Conservation (phyloP, 129 eudicot species). For the Smallanthus sonchifolius region DNA sequence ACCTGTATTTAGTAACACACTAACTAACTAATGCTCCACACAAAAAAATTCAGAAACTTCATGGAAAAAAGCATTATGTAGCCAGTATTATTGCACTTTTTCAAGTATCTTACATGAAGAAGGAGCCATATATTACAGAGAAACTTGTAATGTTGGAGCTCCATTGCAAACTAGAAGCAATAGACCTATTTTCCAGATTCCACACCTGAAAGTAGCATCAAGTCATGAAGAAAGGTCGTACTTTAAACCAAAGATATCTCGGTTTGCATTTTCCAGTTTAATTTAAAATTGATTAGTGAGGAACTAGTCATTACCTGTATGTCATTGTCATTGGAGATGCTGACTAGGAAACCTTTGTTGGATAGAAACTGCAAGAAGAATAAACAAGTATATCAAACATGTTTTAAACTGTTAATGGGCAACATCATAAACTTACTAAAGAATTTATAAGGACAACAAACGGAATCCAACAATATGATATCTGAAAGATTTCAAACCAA, state of each 20-base stretch:
- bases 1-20: slow-evolving; percentile 47
- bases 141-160: slow-evolving; percentile 84
- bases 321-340: slow-evolving; percentile 76
- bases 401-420: neutral
- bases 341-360: slow-evolving; percentile 77
- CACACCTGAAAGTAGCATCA: slow-evolving; percentile 63
- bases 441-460: neutral
- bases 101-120: slow-evolving; percentile 59
- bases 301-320: slow-evolving; percentile 51
- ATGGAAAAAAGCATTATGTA: neutral
- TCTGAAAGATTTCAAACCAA: neutral
- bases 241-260: slow-evolving; percentile 9
- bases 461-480: neutral
- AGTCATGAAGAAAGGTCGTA: neutral
- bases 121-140: slow-evolving; percentile 68
- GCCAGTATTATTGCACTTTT: neutral
- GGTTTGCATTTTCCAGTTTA: neutral
- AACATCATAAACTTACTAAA: neutral
- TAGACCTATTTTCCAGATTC: slow-evolving; percentile 68
- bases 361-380: slow-evolving; percentile 68
- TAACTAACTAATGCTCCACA: slow-evolving; percentile 11
- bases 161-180: slow-evolving; percentile 77
- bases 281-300: neutral
- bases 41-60: neutral
- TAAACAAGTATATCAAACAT: neutral